Evolutionary conservation across 768 basidiomycete genomes (phyloP).

Genomic region (Tylopilus subfusipes): DNA sequence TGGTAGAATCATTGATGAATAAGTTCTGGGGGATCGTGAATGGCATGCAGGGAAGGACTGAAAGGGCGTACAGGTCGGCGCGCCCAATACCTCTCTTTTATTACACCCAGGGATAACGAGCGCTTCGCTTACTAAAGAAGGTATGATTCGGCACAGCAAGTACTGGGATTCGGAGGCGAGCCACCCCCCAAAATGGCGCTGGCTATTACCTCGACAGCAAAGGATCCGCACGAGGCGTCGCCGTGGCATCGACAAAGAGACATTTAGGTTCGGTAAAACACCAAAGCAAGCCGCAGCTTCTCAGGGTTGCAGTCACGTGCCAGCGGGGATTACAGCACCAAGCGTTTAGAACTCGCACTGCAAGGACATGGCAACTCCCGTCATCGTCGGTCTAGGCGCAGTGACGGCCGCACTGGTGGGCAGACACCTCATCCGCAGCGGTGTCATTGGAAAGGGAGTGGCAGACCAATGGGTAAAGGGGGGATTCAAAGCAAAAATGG

Average conservation of each 20-base stretch:
- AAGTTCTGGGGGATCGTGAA: constrained; percentile 34
- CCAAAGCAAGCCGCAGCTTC: no score
- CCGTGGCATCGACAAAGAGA: no score
- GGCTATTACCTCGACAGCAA: neutral
- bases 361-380: constrained; percentile 66
- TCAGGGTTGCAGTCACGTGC: constrained; percentile 15
- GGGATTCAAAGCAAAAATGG: constrained; percentile 96
- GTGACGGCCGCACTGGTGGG: constrained; percentile 74
- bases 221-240: no score
- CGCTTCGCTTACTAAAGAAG: neutral
- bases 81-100: constrained; percentile 2
- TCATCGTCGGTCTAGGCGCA: constrained; percentile 74
- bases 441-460: constrained; percentile 52
- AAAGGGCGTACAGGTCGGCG: constrained; percentile 1
- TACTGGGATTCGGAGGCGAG: constrained; percentile 3
- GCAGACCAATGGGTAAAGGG: constrained; percentile 89
- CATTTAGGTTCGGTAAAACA: no score
- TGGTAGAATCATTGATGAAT: constrained; percentile 24
- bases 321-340: neutral
- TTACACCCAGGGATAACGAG: neutral
- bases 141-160: constrained; percentile 10
- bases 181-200: neutral
- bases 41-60: constrained; percentile 7
- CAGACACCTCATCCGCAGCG: constrained; percentile 63
- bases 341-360: neutral